A percentile compares a stretch with the other conserved stretches of the same genome.
phyloP scores from a whole-genome alignment of 371 early-diverging fungal genomes.

The Apophysomyces ossiformis region DNA sequence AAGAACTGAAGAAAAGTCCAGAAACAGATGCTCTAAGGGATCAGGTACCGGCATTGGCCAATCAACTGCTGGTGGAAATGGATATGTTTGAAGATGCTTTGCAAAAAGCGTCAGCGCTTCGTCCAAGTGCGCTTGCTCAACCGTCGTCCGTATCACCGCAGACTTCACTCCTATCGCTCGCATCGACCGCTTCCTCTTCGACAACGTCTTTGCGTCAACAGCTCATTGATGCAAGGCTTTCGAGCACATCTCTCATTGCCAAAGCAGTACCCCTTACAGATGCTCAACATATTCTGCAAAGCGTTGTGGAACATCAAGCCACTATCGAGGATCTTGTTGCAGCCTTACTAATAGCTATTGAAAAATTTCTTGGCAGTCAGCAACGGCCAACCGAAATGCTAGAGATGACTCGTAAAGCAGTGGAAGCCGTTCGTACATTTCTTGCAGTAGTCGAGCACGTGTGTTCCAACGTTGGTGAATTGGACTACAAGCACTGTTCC shows the following conservation, averaged over 20 bases:
- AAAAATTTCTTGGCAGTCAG: slow-evolving; percentile 27
- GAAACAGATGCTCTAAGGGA: slow-evolving; percentile 9
- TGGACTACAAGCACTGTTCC: slow-evolving; percentile 38
- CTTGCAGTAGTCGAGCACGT: slow-evolving; percentile 48
- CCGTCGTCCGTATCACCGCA: slow-evolving; percentile 20
- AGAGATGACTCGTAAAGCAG: slow-evolving; percentile 48
- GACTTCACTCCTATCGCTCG: slow-evolving; percentile 29
- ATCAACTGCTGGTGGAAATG: slow-evolving; percentile 39
- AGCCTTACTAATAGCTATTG: slow-evolving; percentile 27
- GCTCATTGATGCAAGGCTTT: slow-evolving; percentile 27
- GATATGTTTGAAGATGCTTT: slow-evolving; percentile 35
- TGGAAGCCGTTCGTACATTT: slow-evolving; percentile 45
- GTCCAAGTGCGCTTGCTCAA: slow-evolving; percentile 1
- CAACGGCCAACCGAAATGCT: slow-evolving; percentile 42
- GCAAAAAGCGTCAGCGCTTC: background rate
- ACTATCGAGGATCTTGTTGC: slow-evolving; percentile 34
- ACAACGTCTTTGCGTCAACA: slow-evolving; percentile 29
- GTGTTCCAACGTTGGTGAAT: slow-evolving; percentile 41
- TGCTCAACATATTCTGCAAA: slow-evolving; percentile 35
- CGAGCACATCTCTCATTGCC: slow-evolving; percentile 32
- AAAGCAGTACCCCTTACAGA: slow-evolving; percentile 31
- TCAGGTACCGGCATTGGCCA: slow-evolving; percentile 23
- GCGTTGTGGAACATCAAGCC: slow-evolving; percentile 34
- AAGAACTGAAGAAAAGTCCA: slow-evolving; percentile 29
- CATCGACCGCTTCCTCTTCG: slow-evolving; percentile 23